Evolutionary conservation across 805 yeast species (phyloP), one percentile per base, ranked within the genome.

Genomic region (Saccharomycopsis fermentans): DNA sequence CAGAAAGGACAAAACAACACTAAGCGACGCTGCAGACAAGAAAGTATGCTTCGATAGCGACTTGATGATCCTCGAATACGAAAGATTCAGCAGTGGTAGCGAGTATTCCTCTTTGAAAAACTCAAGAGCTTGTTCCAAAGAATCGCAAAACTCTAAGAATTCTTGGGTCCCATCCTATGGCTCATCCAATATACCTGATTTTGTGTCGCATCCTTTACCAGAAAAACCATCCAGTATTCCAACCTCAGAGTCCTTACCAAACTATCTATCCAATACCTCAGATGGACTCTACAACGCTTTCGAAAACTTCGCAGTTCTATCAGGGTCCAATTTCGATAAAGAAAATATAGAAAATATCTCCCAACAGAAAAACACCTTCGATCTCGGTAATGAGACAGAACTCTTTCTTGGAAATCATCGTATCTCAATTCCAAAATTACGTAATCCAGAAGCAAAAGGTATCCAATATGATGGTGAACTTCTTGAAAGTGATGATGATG

Each of bases 211-310:
- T 37, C 64, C 64, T 3, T 47, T 62, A 14, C 64, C 64, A 4
- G 63, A 62, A 6, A 62, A 59, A 59, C 64, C 64, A 4, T 14
- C 19, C 4, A 56, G 52, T 40, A 24, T 59, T 14, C 62, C 64
- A 14, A 47, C 55, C 14, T 55, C 59, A 19, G 64, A 60, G 11
- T 59, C 62, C 5, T 54, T 37, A 26, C 34, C 35, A 29, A 54
- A 39, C 17, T 36, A 54, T 24, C 39, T 35, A n/a, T 36, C 52
- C n/a, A 52, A n/a, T 35, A 37, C 17, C 6, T 24, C 24, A 5
- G 4, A 21, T 5, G 29, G 26, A 6, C 50, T 43, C 29, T 21
- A 43, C 14, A 19, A 27, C 12, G 50, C 50, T 43, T 43, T 43
- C 24, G 50, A 43, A 43, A 43, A 43, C 17, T 43, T 43, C 14